A percentile compares a stretch with the other conserved stretches of the same genome.
phyloP scores from a whole-genome alignment of 768 basidiomycete genomes.

The Calvatia gigantea region DNA sequence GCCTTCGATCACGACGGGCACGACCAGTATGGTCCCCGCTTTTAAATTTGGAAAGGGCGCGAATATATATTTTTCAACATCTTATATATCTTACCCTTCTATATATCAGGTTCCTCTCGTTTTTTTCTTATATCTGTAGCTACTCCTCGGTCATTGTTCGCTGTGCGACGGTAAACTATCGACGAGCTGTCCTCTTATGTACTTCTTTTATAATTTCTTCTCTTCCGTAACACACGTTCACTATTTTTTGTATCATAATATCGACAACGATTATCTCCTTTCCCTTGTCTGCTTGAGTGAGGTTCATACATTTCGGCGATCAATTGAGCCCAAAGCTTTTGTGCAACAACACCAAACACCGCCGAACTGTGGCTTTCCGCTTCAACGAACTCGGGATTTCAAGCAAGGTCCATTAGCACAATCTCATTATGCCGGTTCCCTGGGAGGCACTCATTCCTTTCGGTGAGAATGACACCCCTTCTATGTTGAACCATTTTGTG shows the following conservation, averaged over 20 bases:
- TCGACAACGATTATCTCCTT: neutral
- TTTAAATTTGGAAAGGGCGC: too few relatives aligned
- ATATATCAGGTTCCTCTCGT: neutral
- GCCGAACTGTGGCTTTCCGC: neutral
- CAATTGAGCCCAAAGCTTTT: neutral
- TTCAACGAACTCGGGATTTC: neutral
- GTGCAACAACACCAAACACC: conserved; percentile 12
- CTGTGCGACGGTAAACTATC: neutral
- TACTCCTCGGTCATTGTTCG: neutral
- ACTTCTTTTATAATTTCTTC: neutral
- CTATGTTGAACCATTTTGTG: neutral
- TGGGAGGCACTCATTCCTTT: conserved; percentile 98
- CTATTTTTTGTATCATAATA: neutral
- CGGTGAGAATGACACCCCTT: conserved; percentile 43
- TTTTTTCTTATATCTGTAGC: neutral
- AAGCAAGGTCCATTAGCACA: neutral
- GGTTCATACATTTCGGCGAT: too few relatives aligned
- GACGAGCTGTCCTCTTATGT: neutral
- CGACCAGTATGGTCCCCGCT: too few relatives aligned
- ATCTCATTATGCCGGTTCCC: conserved; percentile 80
- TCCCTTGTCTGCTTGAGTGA: neutral
- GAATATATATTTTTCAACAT: neutral
- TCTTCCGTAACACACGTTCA: neutral
- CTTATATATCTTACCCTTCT: neutral
- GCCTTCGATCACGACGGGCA: too few relatives aligned